Conservation (phyloP, 2,329 filamentous ascomycete genomes). For the Colletotrichum falcatum region DNA sequence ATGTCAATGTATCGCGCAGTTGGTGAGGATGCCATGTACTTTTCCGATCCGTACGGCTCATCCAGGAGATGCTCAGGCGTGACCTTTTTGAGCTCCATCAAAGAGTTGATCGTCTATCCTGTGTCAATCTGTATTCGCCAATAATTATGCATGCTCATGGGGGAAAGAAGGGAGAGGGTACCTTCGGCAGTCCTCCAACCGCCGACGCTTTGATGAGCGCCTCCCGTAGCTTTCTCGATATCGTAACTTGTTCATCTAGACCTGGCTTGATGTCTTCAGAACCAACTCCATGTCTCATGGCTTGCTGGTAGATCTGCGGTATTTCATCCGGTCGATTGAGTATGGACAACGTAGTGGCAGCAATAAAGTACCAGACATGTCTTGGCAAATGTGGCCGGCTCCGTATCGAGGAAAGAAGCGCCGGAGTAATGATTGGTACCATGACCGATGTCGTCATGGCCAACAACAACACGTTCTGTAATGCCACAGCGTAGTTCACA, state of each 20-base stretch:
- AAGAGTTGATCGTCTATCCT: constrained; percentile 59
- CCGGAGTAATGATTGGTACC: constrained; percentile 53
- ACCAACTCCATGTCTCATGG: constrained; percentile 49
- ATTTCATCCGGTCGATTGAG: constrained; percentile 64
- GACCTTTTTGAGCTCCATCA: constrained; percentile 57
- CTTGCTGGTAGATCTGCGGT: constrained; percentile 56
- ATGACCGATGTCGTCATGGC: constrained; percentile 34
- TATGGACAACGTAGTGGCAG: constrained; percentile 58
- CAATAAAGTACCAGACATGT: constrained; percentile 62
- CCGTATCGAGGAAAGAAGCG: constrained; percentile 56
- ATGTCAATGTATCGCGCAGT: constrained; percentile 55
- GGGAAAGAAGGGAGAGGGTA: constrained; percentile 42
- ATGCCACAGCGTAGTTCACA: not conserved
- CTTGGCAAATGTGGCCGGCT: constrained; percentile 55
- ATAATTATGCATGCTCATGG: not conserved
- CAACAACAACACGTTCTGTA: not conserved
- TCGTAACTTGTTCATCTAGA: constrained; percentile 54
- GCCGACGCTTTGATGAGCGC: constrained; percentile 61
- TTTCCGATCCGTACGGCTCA: constrained; percentile 25
- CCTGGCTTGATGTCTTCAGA: constrained; percentile 43
- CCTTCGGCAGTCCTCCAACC: constrained; percentile 63
- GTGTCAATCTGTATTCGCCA: not conserved
- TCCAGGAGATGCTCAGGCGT: constrained; percentile 58
- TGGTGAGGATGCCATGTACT: constrained; percentile 51
- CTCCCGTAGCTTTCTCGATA: constrained; percentile 61